Conservation (phyloP, 257 asterid genomes). For the Eucommia ulmoides region DNA sequence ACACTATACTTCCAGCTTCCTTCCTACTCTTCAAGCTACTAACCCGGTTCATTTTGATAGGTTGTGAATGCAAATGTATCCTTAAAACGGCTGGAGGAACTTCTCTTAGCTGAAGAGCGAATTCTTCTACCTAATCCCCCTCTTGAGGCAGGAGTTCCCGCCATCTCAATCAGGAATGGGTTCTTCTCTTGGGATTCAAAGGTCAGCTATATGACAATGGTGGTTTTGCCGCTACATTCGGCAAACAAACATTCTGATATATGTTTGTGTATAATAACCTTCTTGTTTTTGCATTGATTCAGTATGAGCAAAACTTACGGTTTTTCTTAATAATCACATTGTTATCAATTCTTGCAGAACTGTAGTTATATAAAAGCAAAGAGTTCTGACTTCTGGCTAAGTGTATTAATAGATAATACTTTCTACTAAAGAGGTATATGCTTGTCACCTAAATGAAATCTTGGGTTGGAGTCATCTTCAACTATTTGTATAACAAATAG, state of each 20-base stretch:
- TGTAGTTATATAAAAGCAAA: background rate
- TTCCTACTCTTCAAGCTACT: background rate
- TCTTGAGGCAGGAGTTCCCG: slow-evolving; percentile 49
- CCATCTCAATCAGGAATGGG: slow-evolving; percentile 65
- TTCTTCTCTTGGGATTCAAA: slow-evolving; percentile 72
- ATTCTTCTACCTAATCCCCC: slow-evolving; percentile 68
- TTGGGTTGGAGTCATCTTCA: too few species aligned
- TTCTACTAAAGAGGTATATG: too few species aligned
- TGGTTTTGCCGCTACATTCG: too few species aligned
- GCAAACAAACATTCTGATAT: too few species aligned
- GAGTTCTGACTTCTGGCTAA: too few species aligned
- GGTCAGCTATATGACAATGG: slow-evolving; percentile 35
- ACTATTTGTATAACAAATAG: too few species aligned
- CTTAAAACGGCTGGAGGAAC: slow-evolving; percentile 71
- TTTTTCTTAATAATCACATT: background rate
- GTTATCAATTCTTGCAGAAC: background rate
- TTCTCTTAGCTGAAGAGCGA: slow-evolving; percentile 77
- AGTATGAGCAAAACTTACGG: background rate
- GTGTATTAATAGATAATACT: too few species aligned
- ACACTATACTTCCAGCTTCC: background rate
- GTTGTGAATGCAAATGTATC: slow-evolving; percentile 88
- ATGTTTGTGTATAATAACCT: too few species aligned
- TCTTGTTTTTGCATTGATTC: too few species aligned
- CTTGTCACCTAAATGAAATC: too few species aligned
- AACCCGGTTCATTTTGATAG: slow-evolving; percentile 24